Conservation (phyloP, 139 green algal genomes). For the Choricystis sp. region DNA sequence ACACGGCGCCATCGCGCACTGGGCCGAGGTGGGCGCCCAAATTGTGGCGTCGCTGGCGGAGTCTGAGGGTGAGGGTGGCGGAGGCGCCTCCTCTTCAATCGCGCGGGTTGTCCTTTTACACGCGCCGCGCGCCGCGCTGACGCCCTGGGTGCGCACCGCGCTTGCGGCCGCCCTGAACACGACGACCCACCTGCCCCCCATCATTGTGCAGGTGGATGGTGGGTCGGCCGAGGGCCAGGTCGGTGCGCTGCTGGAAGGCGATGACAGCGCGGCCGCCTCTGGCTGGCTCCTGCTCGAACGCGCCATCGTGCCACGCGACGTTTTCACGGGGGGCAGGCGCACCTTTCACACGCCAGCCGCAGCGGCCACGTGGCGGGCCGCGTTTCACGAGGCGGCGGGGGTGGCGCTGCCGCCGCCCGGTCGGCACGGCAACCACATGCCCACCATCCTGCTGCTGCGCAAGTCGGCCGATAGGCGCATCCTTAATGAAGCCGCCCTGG, state of each 20-base stretch:
- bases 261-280: too few relatives aligned
- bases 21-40: not conserved
- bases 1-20: not conserved
- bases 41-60: not conserved
- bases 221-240: too few relatives aligned
- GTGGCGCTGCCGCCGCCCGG: not conserved
- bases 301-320: not conserved
- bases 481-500: conserved; percentile 50
- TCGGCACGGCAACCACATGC: not conserved
- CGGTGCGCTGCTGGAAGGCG: not conserved
- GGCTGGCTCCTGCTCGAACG: not conserved
- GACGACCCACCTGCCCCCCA: too few relatives aligned
- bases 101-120: not conserved
- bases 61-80: too few relatives aligned
- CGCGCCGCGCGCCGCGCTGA: too few relatives aligned
- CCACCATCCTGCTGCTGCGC: conserved; percentile 59
- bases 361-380: not conserved
- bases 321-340: not conserved
- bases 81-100: not conserved
- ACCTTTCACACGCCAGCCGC: not conserved
- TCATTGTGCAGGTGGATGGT: too few relatives aligned
- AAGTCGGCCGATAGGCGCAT: conserved; percentile 71
- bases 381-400: not conserved
- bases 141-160: not conserved
- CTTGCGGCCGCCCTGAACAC: not conserved